These are phyloP conservation scores for Epichloe hybrida DNA, from an alignment of 2,329 filamentous ascomycete genomes.

Conservation along the genomic window DNA sequence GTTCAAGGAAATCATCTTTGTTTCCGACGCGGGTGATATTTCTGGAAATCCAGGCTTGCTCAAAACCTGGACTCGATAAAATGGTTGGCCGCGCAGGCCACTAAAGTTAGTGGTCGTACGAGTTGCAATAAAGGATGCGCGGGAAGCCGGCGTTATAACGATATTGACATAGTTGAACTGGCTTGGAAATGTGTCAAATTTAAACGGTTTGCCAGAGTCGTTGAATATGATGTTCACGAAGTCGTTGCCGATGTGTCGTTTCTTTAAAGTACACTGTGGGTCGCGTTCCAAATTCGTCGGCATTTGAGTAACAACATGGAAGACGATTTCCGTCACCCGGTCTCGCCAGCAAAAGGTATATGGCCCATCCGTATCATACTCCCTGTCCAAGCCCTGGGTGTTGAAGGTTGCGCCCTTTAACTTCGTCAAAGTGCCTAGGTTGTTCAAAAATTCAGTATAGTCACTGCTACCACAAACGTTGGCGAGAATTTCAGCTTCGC, in stretches of 20 bases:
- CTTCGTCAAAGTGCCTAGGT: conserved; percentile 67
- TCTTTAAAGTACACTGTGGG: conserved; percentile 68
- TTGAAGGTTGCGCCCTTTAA: conserved; percentile 81
- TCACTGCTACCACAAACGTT: conserved; percentile 80
- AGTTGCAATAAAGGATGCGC: conserved; percentile 59
- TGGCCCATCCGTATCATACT: conserved; percentile 66
- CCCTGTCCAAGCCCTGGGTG: conserved; percentile 75
- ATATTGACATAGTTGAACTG: conserved; percentile 97
- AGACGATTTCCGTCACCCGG: conserved; percentile 86
- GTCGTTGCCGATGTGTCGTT: conserved; percentile 91
- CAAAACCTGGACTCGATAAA: conserved; percentile 83
- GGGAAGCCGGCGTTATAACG: conserved; percentile 78
- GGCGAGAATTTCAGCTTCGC: conserved; percentile 71
- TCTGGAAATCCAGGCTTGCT: conserved; percentile 81
- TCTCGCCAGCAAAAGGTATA: conserved; percentile 92
- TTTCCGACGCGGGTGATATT: conserved; percentile 77
- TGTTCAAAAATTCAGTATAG: conserved; percentile 73
- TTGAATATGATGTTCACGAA: conserved; percentile 98
- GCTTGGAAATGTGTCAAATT: conserved; percentile 83
- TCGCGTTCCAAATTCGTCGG: conserved; percentile 72
- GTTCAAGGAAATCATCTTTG: conserved; percentile 75
- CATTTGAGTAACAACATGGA: conserved; percentile 96
- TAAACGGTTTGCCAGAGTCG: conserved; percentile 79
- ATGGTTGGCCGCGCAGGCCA: conserved; percentile 28
- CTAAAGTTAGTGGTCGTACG: conserved; percentile 26